A percentile compares a stretch with the other conserved stretches of the same genome.
Conservation (phyloP, 2,329 filamentous ascomycete species). For the Diaporthe humulicola region DNA sequence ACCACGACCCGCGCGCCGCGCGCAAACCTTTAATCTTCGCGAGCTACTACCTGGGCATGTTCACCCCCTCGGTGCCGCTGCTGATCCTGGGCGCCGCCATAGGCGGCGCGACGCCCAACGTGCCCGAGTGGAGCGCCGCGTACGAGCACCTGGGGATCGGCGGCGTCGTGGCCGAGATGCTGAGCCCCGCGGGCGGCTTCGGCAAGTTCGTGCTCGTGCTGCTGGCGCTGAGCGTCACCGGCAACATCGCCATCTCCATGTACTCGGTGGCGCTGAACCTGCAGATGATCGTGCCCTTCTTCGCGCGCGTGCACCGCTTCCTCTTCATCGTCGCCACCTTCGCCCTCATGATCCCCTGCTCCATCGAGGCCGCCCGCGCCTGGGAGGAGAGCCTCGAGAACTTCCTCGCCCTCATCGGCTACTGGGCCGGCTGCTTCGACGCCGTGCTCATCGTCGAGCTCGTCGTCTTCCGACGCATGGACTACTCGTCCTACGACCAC, state of each 20-base stretch:
- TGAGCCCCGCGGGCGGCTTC: constrained; percentile 59
- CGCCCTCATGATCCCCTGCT: constrained; percentile 70
- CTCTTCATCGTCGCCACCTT: constrained; percentile 70
- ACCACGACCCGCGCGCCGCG: constrained; percentile 58
- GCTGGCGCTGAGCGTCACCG: constrained; percentile 58
- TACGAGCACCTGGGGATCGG: constrained; percentile 58
- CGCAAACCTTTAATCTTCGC: constrained; percentile 55
- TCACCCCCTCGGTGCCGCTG: constrained; percentile 62
- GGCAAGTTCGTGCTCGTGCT: constrained; percentile 62
- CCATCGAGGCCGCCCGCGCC: constrained; percentile 65
- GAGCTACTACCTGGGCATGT: constrained; percentile 66
- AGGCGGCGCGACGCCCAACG: constrained; percentile 61
- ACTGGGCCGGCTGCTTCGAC: constrained; percentile 70
- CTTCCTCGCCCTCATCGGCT: constrained; percentile 69
- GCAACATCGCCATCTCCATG: constrained; percentile 57
- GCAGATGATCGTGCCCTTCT: constrained; percentile 70
- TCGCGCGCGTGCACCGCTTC: constrained; percentile 68
- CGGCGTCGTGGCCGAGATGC: constrained; percentile 62
- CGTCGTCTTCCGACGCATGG: constrained; percentile 60
- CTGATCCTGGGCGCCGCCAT: constrained; percentile 65
- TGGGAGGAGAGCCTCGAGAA: constrained; percentile 72
- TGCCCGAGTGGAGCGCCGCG: constrained; percentile 55
- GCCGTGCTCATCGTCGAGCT: constrained; percentile 64
- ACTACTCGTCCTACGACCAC: constrained; percentile 60
- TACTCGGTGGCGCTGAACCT: constrained; percentile 54